Percentiles rank a stretch among this genome's conserved stretches.
phyloP scores from a whole-genome alignment of 257 asterid species.

The Ilex aquifolium region DNA sequence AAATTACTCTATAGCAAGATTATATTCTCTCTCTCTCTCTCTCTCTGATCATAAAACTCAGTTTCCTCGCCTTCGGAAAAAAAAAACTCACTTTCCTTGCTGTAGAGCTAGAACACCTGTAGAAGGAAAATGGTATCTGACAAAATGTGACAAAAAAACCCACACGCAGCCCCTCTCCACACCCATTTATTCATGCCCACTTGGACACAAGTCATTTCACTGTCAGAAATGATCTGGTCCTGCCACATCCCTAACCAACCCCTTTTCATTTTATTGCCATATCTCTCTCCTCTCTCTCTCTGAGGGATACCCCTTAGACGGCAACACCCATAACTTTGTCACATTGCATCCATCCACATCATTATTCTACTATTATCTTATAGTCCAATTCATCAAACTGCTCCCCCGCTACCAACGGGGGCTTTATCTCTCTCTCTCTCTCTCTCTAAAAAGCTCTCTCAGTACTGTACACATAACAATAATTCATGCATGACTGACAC shows the following conservation, averaged over 20 bases:
- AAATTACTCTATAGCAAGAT: too few species aligned
- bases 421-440: conserved; percentile 1
- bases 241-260: conserved; percentile 32
- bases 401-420: conserved; percentile 60
- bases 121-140: background rate
- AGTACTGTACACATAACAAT: conserved; percentile 20
- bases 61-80: too few species aligned
- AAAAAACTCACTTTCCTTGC: too few species aligned
- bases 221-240: conserved; percentile 40
- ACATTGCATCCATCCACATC: conserved; percentile 29
- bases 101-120: background rate
- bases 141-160: background rate
- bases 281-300: background rate
- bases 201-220: conserved; percentile 43
- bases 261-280: conserved; percentile 4
- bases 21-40: too few species aligned
- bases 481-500: conserved; percentile 41
- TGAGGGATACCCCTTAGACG: conserved; percentile 22
- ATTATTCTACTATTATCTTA: conserved; percentile 12
- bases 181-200: conserved; percentile 15
- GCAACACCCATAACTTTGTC: conserved; percentile 51
- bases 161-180: conserved; percentile 12
- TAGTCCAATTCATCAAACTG: conserved; percentile 39
- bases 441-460: background rate
- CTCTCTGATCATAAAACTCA: too few species aligned